phyloP scores from a whole-genome alignment of 352 stramenopile genomes.

The Globisporangium okanoganense region DNA sequence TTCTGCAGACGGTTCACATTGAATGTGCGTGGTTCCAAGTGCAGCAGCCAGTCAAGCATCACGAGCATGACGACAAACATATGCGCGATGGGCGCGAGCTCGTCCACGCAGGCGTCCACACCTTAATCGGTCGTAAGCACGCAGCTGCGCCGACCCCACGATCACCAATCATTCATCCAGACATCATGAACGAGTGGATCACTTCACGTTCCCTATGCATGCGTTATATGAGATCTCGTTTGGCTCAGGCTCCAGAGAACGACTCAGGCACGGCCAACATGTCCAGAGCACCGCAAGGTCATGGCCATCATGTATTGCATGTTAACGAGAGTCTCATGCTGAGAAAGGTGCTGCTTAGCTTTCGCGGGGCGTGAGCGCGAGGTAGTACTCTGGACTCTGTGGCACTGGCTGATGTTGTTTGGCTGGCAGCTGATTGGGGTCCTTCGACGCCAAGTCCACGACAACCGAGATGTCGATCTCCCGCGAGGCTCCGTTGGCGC shows the following conservation, averaged over 20 bases:
- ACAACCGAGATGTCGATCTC: slow-evolving; percentile 11
- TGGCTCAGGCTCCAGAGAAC: too few species aligned
- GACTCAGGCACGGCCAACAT: too few species aligned
- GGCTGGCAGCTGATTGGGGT: background rate
- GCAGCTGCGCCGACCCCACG: too few species aligned
- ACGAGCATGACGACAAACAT: slow-evolving; percentile 67
- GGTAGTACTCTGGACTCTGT: background rate
- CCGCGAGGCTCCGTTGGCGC: background rate
- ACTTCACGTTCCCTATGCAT: too few species aligned
- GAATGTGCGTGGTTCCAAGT: slow-evolving; percentile 53
- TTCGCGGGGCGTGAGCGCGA: slow-evolving; percentile 4
- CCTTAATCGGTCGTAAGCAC: too few species aligned
- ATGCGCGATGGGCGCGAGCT: slow-evolving; percentile 72
- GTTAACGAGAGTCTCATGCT: too few species aligned
- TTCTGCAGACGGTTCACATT: slow-evolving; percentile 51
- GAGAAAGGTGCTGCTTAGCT: too few species aligned
- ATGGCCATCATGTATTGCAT: too few species aligned
- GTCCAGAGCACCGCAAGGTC: too few species aligned
- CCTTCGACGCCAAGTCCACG: slow-evolving; percentile 3
- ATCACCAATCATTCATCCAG: too few species aligned
- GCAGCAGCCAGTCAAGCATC: slow-evolving; percentile 63
- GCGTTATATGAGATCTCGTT: too few species aligned
- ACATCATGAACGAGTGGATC: slow-evolving; percentile 82
- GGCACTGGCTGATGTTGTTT: background rate
- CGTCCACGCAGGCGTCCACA: too few species aligned